Base-by-base conservation (phyloP, 2,329 filamentous ascomycete species). In the Gnomoniopsis sp. region DNA sequence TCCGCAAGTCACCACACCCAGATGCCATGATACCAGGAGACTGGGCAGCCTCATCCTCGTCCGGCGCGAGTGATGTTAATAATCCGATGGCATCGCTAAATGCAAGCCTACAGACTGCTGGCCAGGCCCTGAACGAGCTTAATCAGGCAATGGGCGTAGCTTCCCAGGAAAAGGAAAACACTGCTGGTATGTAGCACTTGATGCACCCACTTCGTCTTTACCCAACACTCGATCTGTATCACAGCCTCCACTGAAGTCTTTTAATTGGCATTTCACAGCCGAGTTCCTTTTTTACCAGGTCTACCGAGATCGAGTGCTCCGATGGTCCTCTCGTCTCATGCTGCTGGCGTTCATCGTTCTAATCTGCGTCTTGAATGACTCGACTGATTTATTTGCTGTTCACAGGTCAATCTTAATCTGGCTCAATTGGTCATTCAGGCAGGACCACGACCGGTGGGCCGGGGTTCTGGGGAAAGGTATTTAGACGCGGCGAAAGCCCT, bases 1-100 rank as follows among this genome's bases (percentile, higher is more conserved):
- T 57, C 41, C 60, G 57, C 53, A 62, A 62, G 38, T 62, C 60
- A 14, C 60, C 57, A 6, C 53, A 52, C n/a, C 60, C 57, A 30
- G 53, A 44, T 4, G 58, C 54, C 23, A 38, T 46, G 14, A 49
- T 61, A 44, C 48, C 56, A 15, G 59, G 49, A 11, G 51, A 53
- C 44, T 59, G 56, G 59, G 41, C 34, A 15, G 36, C 52, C 7
- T 54, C 55, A 8, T 51, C 50, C 21, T 41, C 49, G 10, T 53
- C 49, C 7, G 46, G 38, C 10, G 57, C 30, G 12, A 36, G 21
- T 15, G 48, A 50, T 26, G 19, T 30, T 2, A 47, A 47, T 3
- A 49, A 60, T 11, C 36, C 26, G 2, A 52, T 53, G 10, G 54
- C 48, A 1, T 57, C 58, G 0, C 49, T 50, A 22, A 36, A 60